Conservation (phyloP, 441 rosid genomes). For the Euphorbia celastroides region DNA sequence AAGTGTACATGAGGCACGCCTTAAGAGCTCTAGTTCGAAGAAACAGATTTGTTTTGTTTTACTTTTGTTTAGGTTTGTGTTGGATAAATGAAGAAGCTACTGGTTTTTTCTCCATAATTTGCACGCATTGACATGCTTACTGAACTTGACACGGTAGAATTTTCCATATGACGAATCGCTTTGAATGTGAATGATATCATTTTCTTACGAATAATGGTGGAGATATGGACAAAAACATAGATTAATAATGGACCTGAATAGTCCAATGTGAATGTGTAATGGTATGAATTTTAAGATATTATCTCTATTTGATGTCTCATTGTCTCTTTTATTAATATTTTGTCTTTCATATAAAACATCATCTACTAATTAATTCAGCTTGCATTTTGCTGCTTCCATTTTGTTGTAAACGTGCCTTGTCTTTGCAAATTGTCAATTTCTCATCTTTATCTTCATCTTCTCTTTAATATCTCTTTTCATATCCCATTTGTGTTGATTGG, state of each 20-base stretch:
- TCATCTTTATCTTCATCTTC: too few relatives aligned
- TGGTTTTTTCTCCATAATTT: background rate
- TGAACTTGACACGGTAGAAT: background rate
- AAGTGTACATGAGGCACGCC: too few relatives aligned
- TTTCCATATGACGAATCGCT: too few relatives aligned
- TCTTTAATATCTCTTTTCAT: background rate
- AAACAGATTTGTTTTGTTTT: too few relatives aligned
- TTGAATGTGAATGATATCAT: background rate
- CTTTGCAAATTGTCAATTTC: too few relatives aligned
- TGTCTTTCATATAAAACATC: background rate
- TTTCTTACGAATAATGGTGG: background rate
- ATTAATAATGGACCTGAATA: background rate
- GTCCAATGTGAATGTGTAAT: background rate
- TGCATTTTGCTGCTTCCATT: background rate
- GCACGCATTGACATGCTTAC: background rate
- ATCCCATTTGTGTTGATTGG: background rate
- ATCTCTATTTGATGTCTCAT: background rate
- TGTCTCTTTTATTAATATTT: background rate
- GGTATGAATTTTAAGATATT: background rate
- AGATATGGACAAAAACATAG: background rate
- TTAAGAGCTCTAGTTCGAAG: constrained; percentile 4
- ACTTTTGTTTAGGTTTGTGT: background rate
- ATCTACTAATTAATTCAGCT: too few relatives aligned
- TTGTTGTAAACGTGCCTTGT: background rate
- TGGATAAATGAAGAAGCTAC: background rate